Percentiles rank a stretch among this genome's conserved stretches.
Conservation (phyloP, 495 filamentous ascomycete genomes). For the Pyrenopolyporus hunteri region DNA sequence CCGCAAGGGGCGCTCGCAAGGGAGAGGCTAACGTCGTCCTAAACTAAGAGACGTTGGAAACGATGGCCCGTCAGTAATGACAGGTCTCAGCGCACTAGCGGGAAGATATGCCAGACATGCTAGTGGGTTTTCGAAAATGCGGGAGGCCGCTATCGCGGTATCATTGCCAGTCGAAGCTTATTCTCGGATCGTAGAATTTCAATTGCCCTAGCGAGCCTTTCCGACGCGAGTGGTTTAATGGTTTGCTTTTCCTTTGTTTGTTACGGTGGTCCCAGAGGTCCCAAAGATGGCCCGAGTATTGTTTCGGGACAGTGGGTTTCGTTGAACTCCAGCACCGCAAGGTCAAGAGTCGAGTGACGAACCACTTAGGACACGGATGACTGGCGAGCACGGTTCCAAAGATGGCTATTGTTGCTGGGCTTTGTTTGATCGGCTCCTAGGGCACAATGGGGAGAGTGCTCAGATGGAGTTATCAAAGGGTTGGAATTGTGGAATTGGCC, state of each 20-base stretch:
- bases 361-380: not conserved
- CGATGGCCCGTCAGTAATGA: slow-evolving; percentile 23
- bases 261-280: slow-evolving; percentile 3
- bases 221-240: slow-evolving; percentile 3
- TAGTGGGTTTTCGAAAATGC: slow-evolving; percentile 21
- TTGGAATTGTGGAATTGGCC: slow-evolving; percentile 30
- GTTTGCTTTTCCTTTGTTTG: not conserved
- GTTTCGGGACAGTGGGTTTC: slow-evolving; percentile 16
- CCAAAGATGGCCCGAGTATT: slow-evolving; percentile 17
- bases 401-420: slow-evolving; percentile 24
- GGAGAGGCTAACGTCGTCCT: slow-evolving; percentile 27
- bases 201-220: slow-evolving; percentile 16
- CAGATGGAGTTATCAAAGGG: slow-evolving; percentile 29
- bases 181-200: slow-evolving; percentile 10
- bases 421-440: slow-evolving; percentile 36
- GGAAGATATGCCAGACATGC: slow-evolving; percentile 31
- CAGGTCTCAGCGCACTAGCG: slow-evolving; percentile 26
- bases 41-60: slow-evolving; percentile 18
- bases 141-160: slow-evolving; percentile 26
- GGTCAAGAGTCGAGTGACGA: slow-evolving; percentile 1
- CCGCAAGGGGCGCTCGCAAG: slow-evolving; percentile 17
- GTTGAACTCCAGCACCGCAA: slow-evolving; percentile 14
- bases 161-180: slow-evolving; percentile 23
- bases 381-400: slow-evolving; percentile 12
- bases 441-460: slow-evolving; percentile 19